Conservation (phyloP, 1,139 yeast genomes). For the Diutina ranongensis region DNA sequence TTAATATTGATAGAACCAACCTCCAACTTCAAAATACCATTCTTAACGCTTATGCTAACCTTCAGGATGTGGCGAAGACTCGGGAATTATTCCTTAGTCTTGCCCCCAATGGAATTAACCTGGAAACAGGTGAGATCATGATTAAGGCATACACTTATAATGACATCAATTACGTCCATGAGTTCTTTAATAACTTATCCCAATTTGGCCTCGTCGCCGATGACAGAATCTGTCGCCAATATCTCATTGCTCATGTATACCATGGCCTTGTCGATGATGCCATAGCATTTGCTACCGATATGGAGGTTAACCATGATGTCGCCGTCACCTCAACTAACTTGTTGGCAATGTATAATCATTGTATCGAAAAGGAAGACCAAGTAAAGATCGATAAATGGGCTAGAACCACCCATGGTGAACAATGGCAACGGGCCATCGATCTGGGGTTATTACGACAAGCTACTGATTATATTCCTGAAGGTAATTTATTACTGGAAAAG, state of each 20-base stretch:
- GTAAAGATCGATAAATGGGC: constrained; percentile 45
- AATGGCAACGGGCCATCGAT: constrained; percentile 36
- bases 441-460: constrained; percentile 30
- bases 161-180: constrained; percentile 46
- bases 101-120: constrained; percentile 47
- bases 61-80: constrained; percentile 50
- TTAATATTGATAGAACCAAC: constrained; percentile 42
- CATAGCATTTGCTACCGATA: constrained; percentile 35
- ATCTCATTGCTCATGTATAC: constrained; percentile 63
- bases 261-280: constrained; percentile 56
- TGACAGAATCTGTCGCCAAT: constrained; percentile 47
- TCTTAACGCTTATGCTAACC: constrained; percentile 53
- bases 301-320: constrained; percentile 40
- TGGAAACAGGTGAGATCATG: constrained; percentile 64
- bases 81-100: constrained; percentile 53
- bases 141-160: constrained; percentile 52
- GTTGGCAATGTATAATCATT: constrained; percentile 49
- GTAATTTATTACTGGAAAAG: constrained; percentile 10
- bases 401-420: constrained; percentile 20
- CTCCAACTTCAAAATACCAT: constrained; percentile 49
- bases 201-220: constrained; percentile 44
- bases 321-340: constrained; percentile 39
- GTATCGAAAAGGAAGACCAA: constrained; percentile 39
- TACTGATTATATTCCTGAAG: constrained; percentile 20
- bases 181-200: constrained; percentile 54